Evolutionary conservation across 208 protist species (phyloP), one percentile per base, ranked within the genome.

Genomic region (Angomonas desouzai): DNA sequence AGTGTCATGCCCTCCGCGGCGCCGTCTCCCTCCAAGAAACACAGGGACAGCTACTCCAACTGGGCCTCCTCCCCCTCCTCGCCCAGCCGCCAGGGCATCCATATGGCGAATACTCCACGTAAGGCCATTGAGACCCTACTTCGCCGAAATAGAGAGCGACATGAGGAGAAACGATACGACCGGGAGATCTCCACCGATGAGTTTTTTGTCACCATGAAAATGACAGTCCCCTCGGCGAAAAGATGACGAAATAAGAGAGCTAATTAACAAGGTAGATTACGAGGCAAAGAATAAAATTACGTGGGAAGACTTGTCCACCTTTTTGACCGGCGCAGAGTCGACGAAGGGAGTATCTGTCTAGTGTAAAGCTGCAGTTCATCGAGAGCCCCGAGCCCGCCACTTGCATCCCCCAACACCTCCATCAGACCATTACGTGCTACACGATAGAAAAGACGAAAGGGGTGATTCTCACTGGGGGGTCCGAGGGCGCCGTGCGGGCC

Each of bases 221-320:
- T 16, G 16, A 68, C 75, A 20, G 51, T 87, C 9, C 76, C 82
- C 11, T 62, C 40, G 23, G 79, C 77, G 0, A 79, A 70, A n/a
- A 7, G 65, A 66, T 11, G 62, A 20, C 3, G 81, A 88, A 55
- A 74, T 89, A 38, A 66, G 66, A 18, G 72, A 89, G 7, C 72
- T 93, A 25, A 72, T 91, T 43, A 79, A 75, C 51, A 89, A 87
- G 61, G 79, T 89, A 0, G 82, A 89, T 62, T 89, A 87, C 48
- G 87, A 93, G 25, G 76, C 67, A 0, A 69, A 81, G 55, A 81
- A 78, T 22, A 60, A 40, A 34, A 81, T 83, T 22, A 80, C 76
- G 6, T 93, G 87, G 87, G 81, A 85, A 56, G 87, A 93, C 43
- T 76, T 93, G 22, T 51, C 87, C 49, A 87, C 83, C 7, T 93